phyloP scores from a whole-genome alignment of 257 asterid genomes.

The Fraxinus quadrangulata region DNA sequence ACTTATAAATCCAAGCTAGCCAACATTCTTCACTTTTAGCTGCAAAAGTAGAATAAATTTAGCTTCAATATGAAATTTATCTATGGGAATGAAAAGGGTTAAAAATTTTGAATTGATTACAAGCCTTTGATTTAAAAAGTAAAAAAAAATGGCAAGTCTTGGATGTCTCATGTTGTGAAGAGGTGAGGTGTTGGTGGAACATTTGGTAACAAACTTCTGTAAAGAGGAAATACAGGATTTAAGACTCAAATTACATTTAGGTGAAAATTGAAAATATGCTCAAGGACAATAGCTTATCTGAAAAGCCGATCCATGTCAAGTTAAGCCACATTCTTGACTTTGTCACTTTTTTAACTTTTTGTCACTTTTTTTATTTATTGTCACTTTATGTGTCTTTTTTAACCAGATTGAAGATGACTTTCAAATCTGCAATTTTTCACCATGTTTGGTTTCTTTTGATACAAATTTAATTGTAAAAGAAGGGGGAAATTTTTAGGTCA shows the following conservation, averaged over 20 bases:
- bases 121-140: not conserved
- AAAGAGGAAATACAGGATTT: not conserved
- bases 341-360: no score
- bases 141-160: not conserved
- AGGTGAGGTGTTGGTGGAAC: not conserved
- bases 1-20: no score
- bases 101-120: not conserved
- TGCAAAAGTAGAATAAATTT: no score
- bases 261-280: not conserved
- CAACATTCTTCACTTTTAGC: no score
- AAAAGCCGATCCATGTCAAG: not conserved
- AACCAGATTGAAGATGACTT: not conserved
- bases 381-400: no score
- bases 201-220: not conserved
- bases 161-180: not conserved
- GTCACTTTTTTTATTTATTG: no score
- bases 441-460: constrained; percentile 20
- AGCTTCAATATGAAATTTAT: not conserved
- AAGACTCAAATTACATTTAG: not conserved
- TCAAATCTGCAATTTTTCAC: constrained; percentile 7
- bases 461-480: constrained; percentile 16
- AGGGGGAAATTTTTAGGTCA: constrained; percentile 3
- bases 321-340: not conserved
- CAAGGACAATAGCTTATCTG: not conserved
- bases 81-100: not conserved